A percentile compares a stretch with the other conserved stretches of the same genome.
Evolutionary conservation across 2,329 filamentous ascomycete species (phyloP).

Genomic region (Talaromyces verruculosus): DNA sequence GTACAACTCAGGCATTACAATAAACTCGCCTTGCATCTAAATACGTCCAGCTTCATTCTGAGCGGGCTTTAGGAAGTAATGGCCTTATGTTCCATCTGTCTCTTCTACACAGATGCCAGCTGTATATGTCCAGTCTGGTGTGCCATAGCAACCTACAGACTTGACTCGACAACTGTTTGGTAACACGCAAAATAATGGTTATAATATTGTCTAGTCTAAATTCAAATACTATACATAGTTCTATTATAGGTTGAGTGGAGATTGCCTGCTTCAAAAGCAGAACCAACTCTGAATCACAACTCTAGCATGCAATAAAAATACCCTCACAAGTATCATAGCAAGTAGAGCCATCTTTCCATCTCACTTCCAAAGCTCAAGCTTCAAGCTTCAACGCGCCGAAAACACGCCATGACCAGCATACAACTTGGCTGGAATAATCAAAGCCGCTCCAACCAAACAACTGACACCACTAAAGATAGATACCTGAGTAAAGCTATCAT

Average conservation of each 20-base stretch:
- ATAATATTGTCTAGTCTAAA: not conserved
- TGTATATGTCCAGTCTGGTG: no score
- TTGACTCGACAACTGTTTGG: no score
- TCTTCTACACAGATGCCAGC: no score
- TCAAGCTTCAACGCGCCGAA: not conserved
- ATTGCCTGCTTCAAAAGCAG: not conserved
- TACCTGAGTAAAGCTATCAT: constrained; percentile 41
- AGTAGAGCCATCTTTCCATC: not conserved
- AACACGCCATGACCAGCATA: constrained; percentile 13
- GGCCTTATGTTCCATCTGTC: no score
- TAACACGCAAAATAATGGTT: not conserved
- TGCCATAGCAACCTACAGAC: no score
- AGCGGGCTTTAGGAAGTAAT: no score
- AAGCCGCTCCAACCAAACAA: constrained; percentile 27
- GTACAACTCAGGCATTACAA: no score
- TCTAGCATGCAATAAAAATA: not conserved
- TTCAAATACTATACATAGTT: not conserved
- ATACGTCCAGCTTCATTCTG: no score
- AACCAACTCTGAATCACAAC: not conserved
- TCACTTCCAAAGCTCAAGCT: not conserved
- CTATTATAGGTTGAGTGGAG: not conserved
- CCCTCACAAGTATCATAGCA: not conserved
- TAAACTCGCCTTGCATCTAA: no score
- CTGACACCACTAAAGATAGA: constrained; percentile 35
- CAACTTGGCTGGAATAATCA: constrained; percentile 12